Percentiles rank a stretch among this genome's conserved stretches.
Conservation (phyloP, 164 flowering plant species). For the Houttuynia cordata region DNA sequence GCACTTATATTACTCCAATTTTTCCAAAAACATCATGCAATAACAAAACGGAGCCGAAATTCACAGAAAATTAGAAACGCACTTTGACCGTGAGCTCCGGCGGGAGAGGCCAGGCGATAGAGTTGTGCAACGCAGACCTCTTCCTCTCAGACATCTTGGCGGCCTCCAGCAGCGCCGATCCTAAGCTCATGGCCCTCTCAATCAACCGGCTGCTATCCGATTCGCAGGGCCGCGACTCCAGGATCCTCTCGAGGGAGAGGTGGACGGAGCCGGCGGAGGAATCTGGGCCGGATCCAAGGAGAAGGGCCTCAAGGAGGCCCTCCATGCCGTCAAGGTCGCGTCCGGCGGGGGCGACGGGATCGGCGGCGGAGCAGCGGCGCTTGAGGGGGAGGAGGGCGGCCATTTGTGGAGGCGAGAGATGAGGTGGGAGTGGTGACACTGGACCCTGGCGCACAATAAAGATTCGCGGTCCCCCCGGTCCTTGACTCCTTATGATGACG, state of each 20-base stretch:
- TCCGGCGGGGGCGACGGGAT: too few species aligned
- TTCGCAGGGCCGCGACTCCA: conserved; percentile 39
- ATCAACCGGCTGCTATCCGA: conserved; percentile 35
- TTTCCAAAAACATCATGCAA: too few species aligned
- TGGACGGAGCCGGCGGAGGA: conserved; percentile 26
- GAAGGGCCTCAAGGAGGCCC: too few species aligned
- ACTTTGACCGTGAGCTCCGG: conserved; percentile 83
- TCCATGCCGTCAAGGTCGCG: conserved; percentile 24
- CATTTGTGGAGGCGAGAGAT: too few species aligned
- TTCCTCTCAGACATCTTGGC: conserved; percentile 48
- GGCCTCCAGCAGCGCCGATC: conserved; percentile 44
- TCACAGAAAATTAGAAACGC: conserved; percentile 1
- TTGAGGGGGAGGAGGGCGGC: conserved; percentile 46
- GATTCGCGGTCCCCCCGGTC: too few species aligned
- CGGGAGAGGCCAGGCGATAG: conserved; percentile 61
- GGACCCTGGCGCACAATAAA: too few species aligned
- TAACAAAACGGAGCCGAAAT: neutral
- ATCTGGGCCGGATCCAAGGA: too few species aligned
- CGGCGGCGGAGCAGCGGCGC: conserved; percentile 37
- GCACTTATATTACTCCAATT: too few species aligned
- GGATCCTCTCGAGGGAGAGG: conserved; percentile 47
- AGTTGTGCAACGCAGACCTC: conserved; percentile 55
- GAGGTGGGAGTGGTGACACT: too few species aligned
- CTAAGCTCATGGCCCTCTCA: conserved; percentile 46
- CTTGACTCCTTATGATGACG: too few species aligned